Base-by-base conservation (phyloP, 176 grass and related monocot genomes). In the Phoenix roebelenii region DNA sequence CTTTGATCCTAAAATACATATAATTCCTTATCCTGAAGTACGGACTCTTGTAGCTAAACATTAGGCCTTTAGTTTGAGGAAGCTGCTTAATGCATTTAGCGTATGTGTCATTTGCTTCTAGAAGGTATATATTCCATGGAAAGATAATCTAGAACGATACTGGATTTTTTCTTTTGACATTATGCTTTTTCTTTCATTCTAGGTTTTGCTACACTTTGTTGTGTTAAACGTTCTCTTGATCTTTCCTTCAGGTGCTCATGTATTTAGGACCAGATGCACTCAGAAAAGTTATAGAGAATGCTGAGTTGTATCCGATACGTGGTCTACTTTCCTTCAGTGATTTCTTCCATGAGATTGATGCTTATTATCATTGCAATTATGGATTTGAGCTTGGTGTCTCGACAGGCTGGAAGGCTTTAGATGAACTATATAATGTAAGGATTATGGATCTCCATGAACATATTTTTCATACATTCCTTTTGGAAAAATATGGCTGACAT, bases 301-400 rank as follows among this genome's bases (percentile, higher is more conserved):
- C 88, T 16, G 93, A 98, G 66, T 70, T 98, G 53, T 98, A 85
- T 67, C 87, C 84, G n/a, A 98, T 98, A 83, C 76, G 67, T 65
- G 93, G 93, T 52, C 84, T 98, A 68, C 92, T 88, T 62, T 75
- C 44, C 50, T 92, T 98, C 67, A 74, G 24, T 55, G 78, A 98
- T 64, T 98, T 98, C 73, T 88, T 73, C 55, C 23, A 44, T 29
- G 93, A 98, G 50, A 92, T 98, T 15, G 81, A 92, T 77, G 74
- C 55, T 64, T 98, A 91, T 84, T 98, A 85, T 80, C 20, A 85
- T 61, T 73, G 76, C 74, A 83, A 60, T 53, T 49, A 55, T 76
- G 81, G 74, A 50, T 69, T 74, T 73, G 84, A 85, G 52, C 65
- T 78, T 70, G 84, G 84, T 72, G 74, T 88, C 73, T 62, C 23